A percentile compares a stretch with the other conserved stretches of the same genome.
These are phyloP conservation scores for Sclerotiophoma versabilis DNA, from an alignment of 2,329 filamentous ascomycete genomes.

Conservation along the genomic window DNA sequence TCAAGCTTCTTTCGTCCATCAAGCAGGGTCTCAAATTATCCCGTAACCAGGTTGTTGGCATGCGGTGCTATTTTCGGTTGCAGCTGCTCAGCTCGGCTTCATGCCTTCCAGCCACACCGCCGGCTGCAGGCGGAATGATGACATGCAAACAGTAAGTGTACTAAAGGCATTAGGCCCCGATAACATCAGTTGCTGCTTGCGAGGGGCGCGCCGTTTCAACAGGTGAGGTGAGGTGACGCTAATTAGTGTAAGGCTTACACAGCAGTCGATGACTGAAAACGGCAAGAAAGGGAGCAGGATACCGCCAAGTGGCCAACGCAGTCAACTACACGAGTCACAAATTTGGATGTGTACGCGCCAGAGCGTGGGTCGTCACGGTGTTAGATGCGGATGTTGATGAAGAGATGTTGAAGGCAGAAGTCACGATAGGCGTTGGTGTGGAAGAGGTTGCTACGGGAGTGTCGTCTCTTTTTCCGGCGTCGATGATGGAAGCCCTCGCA, in stretches of 20 bases:
- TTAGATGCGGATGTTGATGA: neutral
- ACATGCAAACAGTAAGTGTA: neutral
- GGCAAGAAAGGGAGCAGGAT: constrained; percentile 11
- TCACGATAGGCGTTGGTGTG: neutral
- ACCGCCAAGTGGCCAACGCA: constrained; percentile 7
- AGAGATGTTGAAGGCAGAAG: neutral
- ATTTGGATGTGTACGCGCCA: constrained; percentile 6
- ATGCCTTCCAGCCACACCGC: constrained; percentile 7
- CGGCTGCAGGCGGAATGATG: neutral
- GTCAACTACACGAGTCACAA: constrained; percentile 12
- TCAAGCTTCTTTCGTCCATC: constrained; percentile 4
- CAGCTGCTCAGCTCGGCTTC: neutral
- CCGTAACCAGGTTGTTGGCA: constrained; percentile 6
- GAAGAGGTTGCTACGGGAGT: neutral
- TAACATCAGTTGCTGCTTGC: neutral
- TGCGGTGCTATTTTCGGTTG: constrained; percentile 1
- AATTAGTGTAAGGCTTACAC: constrained; percentile 13
- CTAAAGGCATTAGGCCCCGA: neutral
- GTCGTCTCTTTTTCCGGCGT: neutral
- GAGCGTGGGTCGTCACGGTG: neutral
- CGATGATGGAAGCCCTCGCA: constrained; percentile 8
- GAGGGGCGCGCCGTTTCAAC: neutral
- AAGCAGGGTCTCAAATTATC: neutral
- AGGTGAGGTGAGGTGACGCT: neutral
- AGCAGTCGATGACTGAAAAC: constrained; percentile 1